These are phyloP conservation scores for Epithele typhae DNA, from an alignment of 768 basidiomycete species.

Conservation along the genomic window DNA sequence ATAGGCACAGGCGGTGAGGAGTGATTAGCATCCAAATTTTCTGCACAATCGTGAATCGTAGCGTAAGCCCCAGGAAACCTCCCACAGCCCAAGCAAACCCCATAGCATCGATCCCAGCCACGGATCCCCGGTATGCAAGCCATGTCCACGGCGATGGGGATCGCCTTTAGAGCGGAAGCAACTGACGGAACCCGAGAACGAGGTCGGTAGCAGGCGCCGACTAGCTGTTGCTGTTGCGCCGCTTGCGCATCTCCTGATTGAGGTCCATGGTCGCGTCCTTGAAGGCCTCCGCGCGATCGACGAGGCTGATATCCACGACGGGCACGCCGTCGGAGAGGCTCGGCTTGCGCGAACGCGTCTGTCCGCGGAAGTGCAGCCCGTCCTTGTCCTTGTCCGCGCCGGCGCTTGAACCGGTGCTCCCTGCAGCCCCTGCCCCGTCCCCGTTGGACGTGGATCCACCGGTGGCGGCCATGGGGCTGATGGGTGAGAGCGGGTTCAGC, in stretches of 20 bases:
- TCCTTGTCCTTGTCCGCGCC: conserved; percentile 32
- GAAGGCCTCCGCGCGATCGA: conserved; percentile 57
- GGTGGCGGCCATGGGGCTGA: conserved; percentile 5
- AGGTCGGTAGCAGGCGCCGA: neutral
- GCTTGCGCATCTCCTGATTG: conserved; percentile 55
- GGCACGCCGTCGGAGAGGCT: conserved; percentile 64
- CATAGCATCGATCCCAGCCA: too few relatives aligned
- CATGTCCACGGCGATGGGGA: too few relatives aligned
- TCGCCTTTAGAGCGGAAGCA: too few relatives aligned
- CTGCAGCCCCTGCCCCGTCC: conserved; percentile 13
- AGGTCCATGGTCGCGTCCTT: conserved; percentile 59
- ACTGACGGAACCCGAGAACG: too few relatives aligned
- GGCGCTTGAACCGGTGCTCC: too few relatives aligned
- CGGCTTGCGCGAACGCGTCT: conserved; percentile 45
- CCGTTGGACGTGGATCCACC: conserved; percentile 4
- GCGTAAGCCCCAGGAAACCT: too few relatives aligned
- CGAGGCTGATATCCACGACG: conserved; percentile 57
- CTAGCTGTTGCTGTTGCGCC: conserved; percentile 1
- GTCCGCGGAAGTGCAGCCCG: conserved; percentile 34
- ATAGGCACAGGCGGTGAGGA: too few relatives aligned
- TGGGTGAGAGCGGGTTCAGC: conserved; percentile 11
- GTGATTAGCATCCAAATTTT: too few relatives aligned
- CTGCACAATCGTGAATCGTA: too few relatives aligned
- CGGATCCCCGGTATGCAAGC: too few relatives aligned
- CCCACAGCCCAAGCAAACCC: too few relatives aligned